Evolutionary conservation across 1,139 yeast genomes (phyloP).

Genomic region (Kluyveromyces sp.): DNA sequence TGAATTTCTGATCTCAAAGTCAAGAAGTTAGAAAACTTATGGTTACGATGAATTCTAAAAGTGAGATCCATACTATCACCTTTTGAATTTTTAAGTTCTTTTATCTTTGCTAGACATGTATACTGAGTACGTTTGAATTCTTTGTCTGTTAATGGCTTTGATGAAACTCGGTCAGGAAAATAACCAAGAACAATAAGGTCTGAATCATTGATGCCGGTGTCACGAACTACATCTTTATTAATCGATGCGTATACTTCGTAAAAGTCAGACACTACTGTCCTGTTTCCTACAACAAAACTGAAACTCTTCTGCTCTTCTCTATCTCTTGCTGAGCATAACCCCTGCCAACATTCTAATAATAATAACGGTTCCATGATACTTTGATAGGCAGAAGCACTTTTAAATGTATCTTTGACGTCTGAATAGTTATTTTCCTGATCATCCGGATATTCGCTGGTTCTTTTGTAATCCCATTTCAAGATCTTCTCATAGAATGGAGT

Average conservation of each 20-base stretch:
- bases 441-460: constrained; percentile 51
- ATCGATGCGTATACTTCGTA: constrained; percentile 83
- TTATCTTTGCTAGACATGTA: constrained; percentile 69
- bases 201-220: constrained; percentile 57
- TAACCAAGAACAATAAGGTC: constrained; percentile 68
- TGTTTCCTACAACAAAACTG: constrained; percentile 62
- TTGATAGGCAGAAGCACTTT: constrained; percentile 55
- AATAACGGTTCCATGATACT: constrained; percentile 69
- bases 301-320: constrained; percentile 61
- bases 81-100: constrained; percentile 58
- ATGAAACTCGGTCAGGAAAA: constrained; percentile 29
- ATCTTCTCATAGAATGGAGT: constrained; percentile 66
- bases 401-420: constrained; percentile 39
- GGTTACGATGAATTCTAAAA: constrained; percentile 48
- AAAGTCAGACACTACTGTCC: constrained; percentile 78
- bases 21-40: constrained; percentile 38
- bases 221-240: constrained; percentile 43
- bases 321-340: constrained; percentile 64
- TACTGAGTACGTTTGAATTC: constrained; percentile 25
- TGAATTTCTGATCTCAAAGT: constrained; percentile 57
- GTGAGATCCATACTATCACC: constrained; percentile 67
- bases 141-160: constrained; percentile 17
- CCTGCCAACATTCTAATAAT: constrained; percentile 91
- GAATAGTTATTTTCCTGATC: constrained; percentile 32
- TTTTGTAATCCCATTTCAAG: constrained; percentile 70